Evolutionary conservation across 257 asterid genomes (phyloP), one percentile per base, ranked within the genome.

Genomic region (Solanum sejunctum): DNA sequence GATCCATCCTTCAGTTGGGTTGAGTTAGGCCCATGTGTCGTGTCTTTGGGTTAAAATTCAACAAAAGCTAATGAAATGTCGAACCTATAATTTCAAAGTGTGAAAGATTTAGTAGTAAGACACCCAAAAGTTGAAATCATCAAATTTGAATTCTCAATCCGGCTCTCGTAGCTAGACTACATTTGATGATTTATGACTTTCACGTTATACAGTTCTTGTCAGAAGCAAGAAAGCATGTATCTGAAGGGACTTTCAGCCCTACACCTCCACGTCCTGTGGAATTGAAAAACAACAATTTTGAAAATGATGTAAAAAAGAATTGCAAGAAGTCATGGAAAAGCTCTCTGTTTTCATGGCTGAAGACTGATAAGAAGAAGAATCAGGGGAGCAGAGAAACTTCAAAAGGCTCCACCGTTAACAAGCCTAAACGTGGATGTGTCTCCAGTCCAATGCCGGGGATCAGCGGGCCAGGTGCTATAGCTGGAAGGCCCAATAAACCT

Each of bases 281-380:
- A 71, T 28, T 41, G 57, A 84, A 88, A 63, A 84, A 88, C n/a
- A 73, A 86, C 52, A 84, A 86, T 88, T 61, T 72, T 2, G 56
- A 86, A 39, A 85, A 78, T 75, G 90, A 85, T 2, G 18, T 52
- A 0, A 36, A 49, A 87, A 92, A 86, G 84, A 91, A 49, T 90
- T 88, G 60, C 81, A 91, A n/a, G 78, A 92, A 89, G 83, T 88
- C 98, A 21, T 92, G 97, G 97, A 95, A 90, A 89, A 89, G n/a
- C n/a, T 86, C 92, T 3, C 54, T 95, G 56, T 89, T 93, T 87
- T 91, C 91, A 8, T 94, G 99, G 98, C 70, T 93, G 84, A 94
- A 84, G 83, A 84, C 77, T 15, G 93, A 89, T 85, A 78, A 52
- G 8, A 93, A 87, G 91, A 95, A 87, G 87, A 84, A 75, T 83